Percentiles rank a stretch among this genome's conserved stretches.
Conservation (phyloP, 371 early-diverging fungal genomes). For the Syncephalastrum sp. region DNA sequence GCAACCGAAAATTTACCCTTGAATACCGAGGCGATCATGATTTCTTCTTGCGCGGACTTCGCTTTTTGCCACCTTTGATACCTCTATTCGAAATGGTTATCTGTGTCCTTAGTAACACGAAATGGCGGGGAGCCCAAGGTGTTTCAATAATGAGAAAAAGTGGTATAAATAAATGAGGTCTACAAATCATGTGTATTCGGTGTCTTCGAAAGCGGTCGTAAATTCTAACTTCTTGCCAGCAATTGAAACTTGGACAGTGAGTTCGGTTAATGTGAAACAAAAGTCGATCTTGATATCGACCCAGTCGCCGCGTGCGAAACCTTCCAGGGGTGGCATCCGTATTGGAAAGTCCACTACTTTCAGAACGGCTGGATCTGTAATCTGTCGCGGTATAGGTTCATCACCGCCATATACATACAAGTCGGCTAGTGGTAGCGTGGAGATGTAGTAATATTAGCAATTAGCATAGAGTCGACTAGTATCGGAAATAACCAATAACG, state of each 20-base stretch:
- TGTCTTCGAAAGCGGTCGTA: slow-evolving; percentile 6
- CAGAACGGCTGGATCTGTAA: slow-evolving; percentile 41
- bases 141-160: too few relatives aligned
- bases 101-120: too few relatives aligned
- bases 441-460: background rate
- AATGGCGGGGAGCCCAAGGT: too few relatives aligned
- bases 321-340: slow-evolving; percentile 18
- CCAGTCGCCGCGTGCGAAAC: slow-evolving; percentile 16
- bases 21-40: too few relatives aligned
- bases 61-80: too few relatives aligned
- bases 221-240: slow-evolving; percentile 15
- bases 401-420: slow-evolving; percentile 42
- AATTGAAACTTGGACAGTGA: slow-evolving; percentile 20
- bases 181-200: too few relatives aligned
- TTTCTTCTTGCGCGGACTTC: too few relatives aligned
- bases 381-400: slow-evolving; percentile 37
- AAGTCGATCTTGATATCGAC: slow-evolving; percentile 25
- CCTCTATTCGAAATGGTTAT: too few relatives aligned
- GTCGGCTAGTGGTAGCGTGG: slow-evolving; percentile 12
- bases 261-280: slow-evolving; percentile 20
- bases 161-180: too few relatives aligned
- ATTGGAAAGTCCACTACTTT: slow-evolving; percentile 45
- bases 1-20: too few relatives aligned
- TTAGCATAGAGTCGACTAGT: background rate
- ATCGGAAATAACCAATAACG: background rate